These are phyloP conservation scores for Plasmodium cynomolgi DNA, from an alignment of 169 alveolate genomes.

Conservation along the genomic window DNA sequence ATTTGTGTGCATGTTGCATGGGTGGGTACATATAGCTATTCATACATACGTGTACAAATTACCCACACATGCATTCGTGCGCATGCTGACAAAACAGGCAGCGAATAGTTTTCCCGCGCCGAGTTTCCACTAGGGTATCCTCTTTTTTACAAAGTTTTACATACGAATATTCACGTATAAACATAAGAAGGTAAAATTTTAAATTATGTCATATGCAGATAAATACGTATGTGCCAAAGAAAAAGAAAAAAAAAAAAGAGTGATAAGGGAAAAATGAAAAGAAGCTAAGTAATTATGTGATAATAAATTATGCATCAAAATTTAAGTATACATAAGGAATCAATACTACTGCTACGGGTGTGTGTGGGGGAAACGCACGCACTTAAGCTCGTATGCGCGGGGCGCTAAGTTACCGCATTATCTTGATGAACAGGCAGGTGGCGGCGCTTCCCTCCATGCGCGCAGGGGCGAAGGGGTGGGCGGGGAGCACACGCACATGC, in stretches of 20 bases:
- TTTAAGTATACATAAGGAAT: neutral
- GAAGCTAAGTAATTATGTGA: neutral
- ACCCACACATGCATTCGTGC: neutral
- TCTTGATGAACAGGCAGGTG: neutral
- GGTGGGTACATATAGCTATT: neutral
- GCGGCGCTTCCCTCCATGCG: too few relatives aligned
- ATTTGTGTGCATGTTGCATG: neutral
- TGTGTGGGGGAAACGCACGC: neutral
- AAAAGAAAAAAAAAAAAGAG: neutral
- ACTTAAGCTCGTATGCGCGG: neutral
- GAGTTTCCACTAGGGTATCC: neutral
- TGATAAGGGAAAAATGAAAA: neutral
- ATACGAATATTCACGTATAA: neutral
- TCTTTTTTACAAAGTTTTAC: neutral
- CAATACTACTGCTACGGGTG: neutral
- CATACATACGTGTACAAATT: neutral
- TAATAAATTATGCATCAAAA: neutral
- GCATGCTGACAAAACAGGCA: neutral
- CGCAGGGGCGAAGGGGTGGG: too few relatives aligned
- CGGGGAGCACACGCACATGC: too few relatives aligned
- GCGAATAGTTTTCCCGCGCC: neutral
- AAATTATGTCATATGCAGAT: slow-evolving; percentile 12
- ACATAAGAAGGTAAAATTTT: neutral
- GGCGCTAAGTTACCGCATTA: neutral
- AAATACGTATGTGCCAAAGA: neutral